Base-by-base conservation (phyloP, 257 asterid genomes). In the Gentiana straminea region DNA sequence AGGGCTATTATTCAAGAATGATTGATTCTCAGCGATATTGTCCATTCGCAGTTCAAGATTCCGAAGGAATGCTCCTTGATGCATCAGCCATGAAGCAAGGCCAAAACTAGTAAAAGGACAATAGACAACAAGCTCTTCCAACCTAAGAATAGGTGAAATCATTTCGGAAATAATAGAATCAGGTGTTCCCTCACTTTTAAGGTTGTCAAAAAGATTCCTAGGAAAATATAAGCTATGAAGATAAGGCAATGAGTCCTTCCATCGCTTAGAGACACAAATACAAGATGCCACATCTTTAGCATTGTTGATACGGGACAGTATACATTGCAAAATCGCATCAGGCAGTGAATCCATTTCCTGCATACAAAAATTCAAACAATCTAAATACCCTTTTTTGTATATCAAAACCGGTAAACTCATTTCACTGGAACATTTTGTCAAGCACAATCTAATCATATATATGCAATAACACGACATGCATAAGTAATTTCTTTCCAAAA, bases 21-120 rank as follows among this genome's bases (percentile, higher is more conserved):
- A 49, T 12, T 74, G 76, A 4, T 67, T 68, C n/a, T 84, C 89
- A 2, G 69, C 63, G 43, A 84, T 82, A 78, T 76, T 82, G 65
- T 89, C 96, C 85, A 93, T 55, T 35, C 95, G 79, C n/a, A 93
- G 87, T 80, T 93, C 99, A 3, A 93, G 94, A 66, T 58, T 81
- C 73, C 60, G 79, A 57, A 93, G 67, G 4, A 80, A 77, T 38
- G 71, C 62, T 13, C 94, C 95, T 3, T 80, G 58, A 15, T 4
- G 13, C 2, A 79, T 69, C 8, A 89, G 84, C 99, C 97, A 89
- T 0, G 83, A 69, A 2, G 78, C 73, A 4, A 93, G 95, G 52
- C 94, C 89, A 0, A 61, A 51, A 60, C 81, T 73, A 13, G 91
- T 70, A 62, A 88, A 92, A 2, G 97, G 86, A 66, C 97, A 83